Base-by-base conservation (phyloP, 2,329 filamentous ascomycete genomes). In the Fusarium mundagurra region DNA sequence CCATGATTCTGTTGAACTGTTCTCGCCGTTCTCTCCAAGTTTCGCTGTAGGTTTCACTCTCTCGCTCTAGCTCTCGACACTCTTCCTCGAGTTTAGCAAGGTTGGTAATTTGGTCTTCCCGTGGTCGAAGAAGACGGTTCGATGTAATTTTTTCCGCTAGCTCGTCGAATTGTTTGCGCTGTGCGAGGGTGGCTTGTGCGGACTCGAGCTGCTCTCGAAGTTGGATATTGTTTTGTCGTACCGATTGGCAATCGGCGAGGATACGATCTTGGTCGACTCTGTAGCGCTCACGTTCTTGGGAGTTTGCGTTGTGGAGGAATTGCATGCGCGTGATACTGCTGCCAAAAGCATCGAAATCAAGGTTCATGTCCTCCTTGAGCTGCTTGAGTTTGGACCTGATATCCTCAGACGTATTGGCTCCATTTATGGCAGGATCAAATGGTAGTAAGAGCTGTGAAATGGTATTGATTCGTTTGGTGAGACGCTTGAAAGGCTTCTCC, bases 291-390 rank as follows among this genome's bases (percentile, higher is more conserved):
- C 96, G 92, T 84, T 98, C 95, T 62, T 89, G 90, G 72, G 89
- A 90, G 82, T 98, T 98, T 81, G 94, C 95, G 34, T 92, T 91
- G 61, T 93, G 89, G 2, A 98, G 91, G 79, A 97, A 94, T 77
- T 98, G 95, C 44, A 98, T 93, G 64, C 96, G 94, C 39, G 93
- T 90, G 74, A 98, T 93, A 80, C 92, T 94, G 83, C 90, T 93
- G 82, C 97, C 94, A 76, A 98, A 95, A 24, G 94, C 92, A 20
- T 93, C 93, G 78, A 98, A 96, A 82, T 98, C 96, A 73, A 97
- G 90, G 12, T 93, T 91, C 47, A 97, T 88, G 81, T 98, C 95
- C 81, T 97, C 93, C 69, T 91, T 92, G 78, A 97, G 93, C 79
- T 91, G 88, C n/a, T 88, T 85, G 70, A 92, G 88, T 76, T 83